Base-by-base conservation (phyloP, 1,139 yeast species). In the Yamadazyma jaroonii region DNA sequence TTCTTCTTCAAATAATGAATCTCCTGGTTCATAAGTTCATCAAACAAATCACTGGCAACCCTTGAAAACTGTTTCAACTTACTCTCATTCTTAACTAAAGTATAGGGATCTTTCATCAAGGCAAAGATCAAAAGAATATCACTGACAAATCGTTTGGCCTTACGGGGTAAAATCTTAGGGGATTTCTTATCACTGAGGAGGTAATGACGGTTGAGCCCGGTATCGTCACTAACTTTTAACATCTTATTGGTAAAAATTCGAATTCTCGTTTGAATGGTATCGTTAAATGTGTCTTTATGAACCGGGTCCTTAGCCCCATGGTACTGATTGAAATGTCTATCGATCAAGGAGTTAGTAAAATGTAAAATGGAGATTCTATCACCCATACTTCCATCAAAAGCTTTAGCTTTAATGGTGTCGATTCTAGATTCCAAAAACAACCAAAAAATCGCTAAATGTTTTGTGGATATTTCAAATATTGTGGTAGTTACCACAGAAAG, bases 131-230 rank as follows among this genome's bases (percentile, higher is more conserved):
- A 57, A 9, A 66, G 39, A 3, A 69, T 48, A 42, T 70, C 76
- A 20, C 54, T 58, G 14, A 70, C 46, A 36, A 68, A 62, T 9
- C 28, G 24, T 21, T 36, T 17, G 9, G 37, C 17, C 41, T 56
- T 45, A 21, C 47, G 29, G 12, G 38, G 36, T 20, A 32, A 22
- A 1, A 38, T 29, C 2, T 25, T 4, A 5, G 38, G 36, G 2
- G 20, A n/a, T 25, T 25, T 31, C 14, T 17, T 34, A n/a, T 32
- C 30, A 14, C 36, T 31, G 4, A 26, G 46, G 43, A 59, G 51
- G 43, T 67, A 69, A 45, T 65, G 66, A 47, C 67, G 68, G 47
- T 71, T 71, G 39, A 70, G 56, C 3, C 77, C 77, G 1, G 77
- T 71, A 43, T 67, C 69, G 43, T 71, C 77, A 37, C 69, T 75